Base-by-base conservation (phyloP, 2,329 filamentous ascomycete genomes). In the Phyllosticta citribraziliensis region DNA sequence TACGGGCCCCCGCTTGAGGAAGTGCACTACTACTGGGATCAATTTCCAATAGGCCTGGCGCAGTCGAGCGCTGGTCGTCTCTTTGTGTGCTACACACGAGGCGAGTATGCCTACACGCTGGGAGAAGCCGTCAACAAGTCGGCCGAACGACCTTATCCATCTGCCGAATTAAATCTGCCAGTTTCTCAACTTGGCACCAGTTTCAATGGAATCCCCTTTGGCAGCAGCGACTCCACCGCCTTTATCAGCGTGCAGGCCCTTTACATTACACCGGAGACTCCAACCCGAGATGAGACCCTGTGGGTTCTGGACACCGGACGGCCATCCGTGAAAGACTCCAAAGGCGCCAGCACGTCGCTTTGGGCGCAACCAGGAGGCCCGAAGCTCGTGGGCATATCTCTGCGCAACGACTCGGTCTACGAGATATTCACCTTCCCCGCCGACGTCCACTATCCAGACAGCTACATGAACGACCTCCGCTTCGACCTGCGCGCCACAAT, bases 271-370 rank as follows among this genome's bases (percentile, higher is more conserved):
- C 77, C 10, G 60, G 68, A 14, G 72, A 81, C 66, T 70, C 72
- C 24, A 1, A 70, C 30, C 0, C 64, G 67, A 63, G 40, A 62
- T 9, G 63, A 64, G 53, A 64, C 63, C 5, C 71, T 80, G 1
- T 82, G 79, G 79, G 74, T 81, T 19, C 73, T 82, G 17, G 79
- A 82, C 63, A 81, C 79, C 1, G 79, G 79, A 5, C 72, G 78
- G 12, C 65, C 67, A 9, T 73, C 73, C 0, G 66, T 72, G 22
- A 72, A 70, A 6, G 67, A 68, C 1, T 71, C 76, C 35, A 75
- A 75, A 5, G 74, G 73, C 1, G 71, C 77, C 12, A 69, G 79
- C 9, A 65, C 68, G 1, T 72, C 79, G 3, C 68, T 72, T 2
- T 75, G 75, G n/a, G 67, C 66, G 0, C 64, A 66, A 52, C 66